phyloP scores from a whole-genome alignment of 768 basidiomycete genomes.

The Infundibulicybe gibba region DNA sequence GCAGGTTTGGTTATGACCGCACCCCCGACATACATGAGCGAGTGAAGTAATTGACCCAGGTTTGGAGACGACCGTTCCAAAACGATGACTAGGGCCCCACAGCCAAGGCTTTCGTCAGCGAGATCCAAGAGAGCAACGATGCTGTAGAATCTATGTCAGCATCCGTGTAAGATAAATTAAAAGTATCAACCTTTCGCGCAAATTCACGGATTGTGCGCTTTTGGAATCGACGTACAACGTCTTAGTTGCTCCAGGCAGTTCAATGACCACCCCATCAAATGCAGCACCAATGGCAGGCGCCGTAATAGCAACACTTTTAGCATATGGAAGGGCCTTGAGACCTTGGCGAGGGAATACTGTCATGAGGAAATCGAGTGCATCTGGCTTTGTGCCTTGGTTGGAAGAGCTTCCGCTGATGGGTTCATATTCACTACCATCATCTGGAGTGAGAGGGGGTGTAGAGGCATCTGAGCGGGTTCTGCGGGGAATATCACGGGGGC shows the following conservation, averaged over 20 bases:
- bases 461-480: conserved; percentile 41
- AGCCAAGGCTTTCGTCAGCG: conserved; percentile 80
- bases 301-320: conserved; percentile 72
- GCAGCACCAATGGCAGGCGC: conserved; percentile 62
- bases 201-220: conserved; percentile 71
- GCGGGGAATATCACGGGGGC: conserved; percentile 40
- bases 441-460: conserved; percentile 82
- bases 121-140: conserved; percentile 86
- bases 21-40: conserved; percentile 91
- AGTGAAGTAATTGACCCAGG: conserved; percentile 75
- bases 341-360: conserved; percentile 75
- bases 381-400: conserved; percentile 44
- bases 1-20: conserved; percentile 79
- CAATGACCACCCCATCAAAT: conserved; percentile 78
- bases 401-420: conserved; percentile 29
- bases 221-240: conserved; percentile 86
- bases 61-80: conserved; percentile 71
- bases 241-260: conserved; percentile 64
- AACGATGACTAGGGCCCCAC: conserved; percentile 75
- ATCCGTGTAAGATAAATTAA: not conserved
- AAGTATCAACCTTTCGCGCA: conserved; percentile 64
- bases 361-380: conserved; percentile 76
- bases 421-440: conserved; percentile 49
- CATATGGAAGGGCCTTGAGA: conserved; percentile 61
- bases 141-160: conserved; percentile 31